Evolutionary conservation across 148 eudicot genomes (phyloP).

Genomic region (Persicaria maculosa): DNA sequence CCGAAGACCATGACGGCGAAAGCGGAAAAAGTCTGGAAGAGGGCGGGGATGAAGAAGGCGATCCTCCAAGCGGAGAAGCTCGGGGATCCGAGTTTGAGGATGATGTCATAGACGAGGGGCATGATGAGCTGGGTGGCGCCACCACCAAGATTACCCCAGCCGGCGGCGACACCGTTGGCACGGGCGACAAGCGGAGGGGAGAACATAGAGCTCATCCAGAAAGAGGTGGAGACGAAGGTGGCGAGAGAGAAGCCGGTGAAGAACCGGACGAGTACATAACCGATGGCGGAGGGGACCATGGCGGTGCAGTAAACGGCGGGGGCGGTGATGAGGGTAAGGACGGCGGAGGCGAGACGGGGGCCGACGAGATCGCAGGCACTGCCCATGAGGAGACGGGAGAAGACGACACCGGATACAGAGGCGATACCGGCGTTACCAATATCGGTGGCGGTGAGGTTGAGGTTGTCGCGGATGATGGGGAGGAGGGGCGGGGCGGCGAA

Average conservation of each 20-base stretch:
- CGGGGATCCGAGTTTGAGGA: conserved; percentile 21
- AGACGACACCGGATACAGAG: conserved; percentile 35
- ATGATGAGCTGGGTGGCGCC: conserved; percentile 55
- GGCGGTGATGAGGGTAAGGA: conserved; percentile 28
- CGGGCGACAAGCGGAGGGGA: conserved; percentile 34
- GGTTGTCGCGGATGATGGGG: conserved; percentile 43
- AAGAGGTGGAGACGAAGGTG: conserved; percentile 40
- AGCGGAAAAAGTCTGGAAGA: conserved; percentile 35
- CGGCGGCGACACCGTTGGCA: conserved; percentile 52
- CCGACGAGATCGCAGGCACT: conserved; percentile 37
- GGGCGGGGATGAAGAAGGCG: conserved; percentile 45
- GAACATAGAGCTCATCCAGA: conserved; percentile 64
- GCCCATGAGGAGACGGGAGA: conserved; percentile 41
- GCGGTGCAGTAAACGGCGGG: conserved; percentile 35
- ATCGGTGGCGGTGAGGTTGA: conserved; percentile 24
- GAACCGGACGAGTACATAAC: conserved; percentile 30
- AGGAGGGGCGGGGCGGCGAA: conserved; percentile 41
- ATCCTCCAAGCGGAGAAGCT: conserved; percentile 52
- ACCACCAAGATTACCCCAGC: conserved; percentile 3
- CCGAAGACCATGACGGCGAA: conserved; percentile 38
- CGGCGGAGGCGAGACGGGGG: conserved; percentile 29
- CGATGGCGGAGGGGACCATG: conserved; percentile 15
- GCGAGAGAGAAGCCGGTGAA: conserved; percentile 40
- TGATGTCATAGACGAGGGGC: conserved; percentile 39
- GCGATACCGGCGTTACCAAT: conserved; percentile 35